Conservation (phyloP, 345 rosid genomes). For the Luvunga scandens region DNA sequence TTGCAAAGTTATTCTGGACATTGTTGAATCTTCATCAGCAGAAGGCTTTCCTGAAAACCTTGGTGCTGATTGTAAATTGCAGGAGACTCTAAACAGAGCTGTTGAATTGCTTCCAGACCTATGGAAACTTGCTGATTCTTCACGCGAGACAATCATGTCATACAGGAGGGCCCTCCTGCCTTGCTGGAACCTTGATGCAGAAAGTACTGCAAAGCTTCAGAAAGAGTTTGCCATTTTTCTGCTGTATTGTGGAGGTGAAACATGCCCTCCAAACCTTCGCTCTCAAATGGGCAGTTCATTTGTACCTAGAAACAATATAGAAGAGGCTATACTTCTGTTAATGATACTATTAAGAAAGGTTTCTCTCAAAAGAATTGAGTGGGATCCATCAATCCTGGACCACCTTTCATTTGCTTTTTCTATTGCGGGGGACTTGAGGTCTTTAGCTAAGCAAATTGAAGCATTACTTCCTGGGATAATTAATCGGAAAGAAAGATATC, state of each 20-base stretch:
- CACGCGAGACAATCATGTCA: constrained; percentile 60
- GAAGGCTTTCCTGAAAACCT: constrained; percentile 73
- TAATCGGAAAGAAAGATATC: constrained; percentile 50
- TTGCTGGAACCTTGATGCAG: constrained; percentile 65
- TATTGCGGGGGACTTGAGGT: constrained; percentile 48
- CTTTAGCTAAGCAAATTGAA: constrained; percentile 62
- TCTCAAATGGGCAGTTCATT: constrained; percentile 63
- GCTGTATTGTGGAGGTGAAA: constrained; percentile 81
- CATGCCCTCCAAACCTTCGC: constrained; percentile 67
- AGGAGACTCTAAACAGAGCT: constrained; percentile 67
- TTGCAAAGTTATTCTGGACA: constrained; percentile 78
- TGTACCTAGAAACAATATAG: constrained; percentile 70
- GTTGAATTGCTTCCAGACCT: constrained; percentile 84
- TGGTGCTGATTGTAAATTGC: constrained; percentile 69
- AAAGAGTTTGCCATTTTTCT: constrained; percentile 71
- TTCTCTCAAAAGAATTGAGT: constrained; percentile 49
- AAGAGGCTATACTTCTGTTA: constrained; percentile 77
- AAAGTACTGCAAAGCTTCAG: constrained; percentile 66
- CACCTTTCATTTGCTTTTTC: constrained; percentile 77
- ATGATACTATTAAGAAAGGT: constrained; percentile 71
- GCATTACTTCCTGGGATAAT: constrained; percentile 63
- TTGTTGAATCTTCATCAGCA: constrained; percentile 69
- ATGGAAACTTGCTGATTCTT: constrained; percentile 67
- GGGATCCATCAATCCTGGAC: constrained; percentile 83
- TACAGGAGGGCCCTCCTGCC: constrained; percentile 69